Evolutionary conservation across 495 filamentous ascomycete genomes (phyloP).

Genomic region (Hypomontagnella monticulosa): DNA sequence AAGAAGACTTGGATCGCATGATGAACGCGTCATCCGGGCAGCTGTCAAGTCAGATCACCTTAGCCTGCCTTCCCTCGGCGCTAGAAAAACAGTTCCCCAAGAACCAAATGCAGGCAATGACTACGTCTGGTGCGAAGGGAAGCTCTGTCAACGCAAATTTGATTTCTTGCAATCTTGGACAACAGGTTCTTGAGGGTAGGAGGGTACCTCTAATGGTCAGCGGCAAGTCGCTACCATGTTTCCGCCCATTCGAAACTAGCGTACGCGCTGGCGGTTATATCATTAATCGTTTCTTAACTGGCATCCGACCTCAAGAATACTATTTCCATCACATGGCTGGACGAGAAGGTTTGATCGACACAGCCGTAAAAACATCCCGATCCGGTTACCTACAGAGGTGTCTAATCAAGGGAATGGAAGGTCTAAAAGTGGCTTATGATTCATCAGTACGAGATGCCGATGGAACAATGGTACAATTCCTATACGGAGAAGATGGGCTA

Average conservation of each 20-base stretch:
- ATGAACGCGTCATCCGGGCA: slow-evolving; percentile 75
- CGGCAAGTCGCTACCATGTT: slow-evolving; percentile 95
- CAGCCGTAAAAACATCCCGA: slow-evolving; percentile 96
- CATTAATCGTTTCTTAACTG: slow-evolving; percentile 95
- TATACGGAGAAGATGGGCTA: slow-evolving; percentile 96
- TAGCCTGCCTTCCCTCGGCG: slow-evolving; percentile 78
- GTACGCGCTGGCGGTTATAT: slow-evolving; percentile 95
- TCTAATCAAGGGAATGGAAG: slow-evolving; percentile 99
- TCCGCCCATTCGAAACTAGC: slow-evolving; percentile 88
- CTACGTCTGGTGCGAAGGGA: slow-evolving; percentile 95
- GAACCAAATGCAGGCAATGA: slow-evolving; percentile 99
- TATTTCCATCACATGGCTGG: slow-evolving; percentile 99
- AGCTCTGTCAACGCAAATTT: slow-evolving; percentile 92
- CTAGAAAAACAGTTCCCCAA: slow-evolving; percentile 92
- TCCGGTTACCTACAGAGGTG: slow-evolving; percentile 98
- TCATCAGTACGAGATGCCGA: slow-evolving; percentile 93
- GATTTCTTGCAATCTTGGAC: slow-evolving; percentile 96
- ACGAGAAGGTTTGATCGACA: slow-evolving; percentile 98
- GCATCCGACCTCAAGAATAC: slow-evolving; percentile 96
- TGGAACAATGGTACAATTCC: slow-evolving; percentile 91
- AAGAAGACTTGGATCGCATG: slow-evolving; percentile 84
- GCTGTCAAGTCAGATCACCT: slow-evolving; percentile 82
- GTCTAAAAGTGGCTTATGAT: slow-evolving; percentile 90
- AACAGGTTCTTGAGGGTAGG: slow-evolving; percentile 94
- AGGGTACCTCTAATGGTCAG: slow-evolving; percentile 97